phyloP scores from a whole-genome alignment of 2,329 filamentous ascomycete species.

The Metarhizium humberi region DNA sequence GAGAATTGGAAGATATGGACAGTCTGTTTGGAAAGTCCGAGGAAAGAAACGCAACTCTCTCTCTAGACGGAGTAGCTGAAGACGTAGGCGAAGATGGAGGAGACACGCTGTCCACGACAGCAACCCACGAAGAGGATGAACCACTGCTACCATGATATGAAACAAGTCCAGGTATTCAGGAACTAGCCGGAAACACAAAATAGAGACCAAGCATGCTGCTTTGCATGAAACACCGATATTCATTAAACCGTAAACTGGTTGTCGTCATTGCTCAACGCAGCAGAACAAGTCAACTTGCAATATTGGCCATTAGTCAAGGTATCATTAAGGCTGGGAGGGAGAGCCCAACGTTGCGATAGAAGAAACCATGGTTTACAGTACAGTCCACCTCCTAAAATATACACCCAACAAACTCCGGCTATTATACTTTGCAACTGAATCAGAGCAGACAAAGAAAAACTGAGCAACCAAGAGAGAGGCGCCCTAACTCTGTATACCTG shows the following conservation, averaged over 20 bases:
- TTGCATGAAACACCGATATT: neutral
- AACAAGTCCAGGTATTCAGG: neutral
- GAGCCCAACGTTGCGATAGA: neutral
- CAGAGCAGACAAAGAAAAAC: neutral
- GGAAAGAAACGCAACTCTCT: neutral
- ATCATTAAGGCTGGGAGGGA: neutral
- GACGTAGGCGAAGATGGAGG: neutral
- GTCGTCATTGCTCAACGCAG: neutral
- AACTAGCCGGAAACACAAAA: neutral
- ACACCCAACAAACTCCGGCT: conserved; percentile 1
- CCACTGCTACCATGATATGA: conserved; percentile 2
- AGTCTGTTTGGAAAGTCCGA: conserved; percentile 23
- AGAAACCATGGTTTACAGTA: neutral
- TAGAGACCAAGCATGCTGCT: neutral
- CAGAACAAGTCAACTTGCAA: neutral
- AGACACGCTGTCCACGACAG: neutral
- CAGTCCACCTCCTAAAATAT: neutral
- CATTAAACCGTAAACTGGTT: neutral
- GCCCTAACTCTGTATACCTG: neutral
- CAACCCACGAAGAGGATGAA: conserved; percentile 3
- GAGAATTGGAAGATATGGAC: conserved; percentile 35
- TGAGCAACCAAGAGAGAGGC: neutral
- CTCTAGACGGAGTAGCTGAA: neutral
- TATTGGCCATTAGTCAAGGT: neutral
- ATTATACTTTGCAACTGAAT: neutral